These are phyloP conservation scores for Paecilomyces sp. DNA, from an alignment of 2,329 filamentous ascomycete species.

Conservation along the genomic window DNA sequence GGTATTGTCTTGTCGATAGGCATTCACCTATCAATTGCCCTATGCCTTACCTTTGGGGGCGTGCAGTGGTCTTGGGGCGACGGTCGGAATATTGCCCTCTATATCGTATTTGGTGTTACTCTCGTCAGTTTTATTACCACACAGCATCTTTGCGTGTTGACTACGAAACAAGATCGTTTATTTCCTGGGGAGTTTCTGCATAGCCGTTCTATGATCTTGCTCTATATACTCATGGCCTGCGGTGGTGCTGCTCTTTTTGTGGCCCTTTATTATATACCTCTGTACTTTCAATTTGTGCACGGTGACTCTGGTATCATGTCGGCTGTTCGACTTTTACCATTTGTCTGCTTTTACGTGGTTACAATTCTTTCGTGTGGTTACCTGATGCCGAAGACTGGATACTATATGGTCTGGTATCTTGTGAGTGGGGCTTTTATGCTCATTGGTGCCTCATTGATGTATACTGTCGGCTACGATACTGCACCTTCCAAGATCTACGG, in stretches of 20 bases:
- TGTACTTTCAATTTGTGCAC: conserved; percentile 47
- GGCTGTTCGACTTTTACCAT: conserved; percentile 20
- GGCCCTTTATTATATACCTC: conserved; percentile 45
- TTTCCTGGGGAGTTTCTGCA: conserved; percentile 45
- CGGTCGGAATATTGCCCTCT: conserved; percentile 39
- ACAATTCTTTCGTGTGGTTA: conserved; percentile 11
- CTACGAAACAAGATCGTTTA: conserved; percentile 35
- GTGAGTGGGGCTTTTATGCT: conserved; percentile 13
- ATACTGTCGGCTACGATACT: conserved; percentile 11
- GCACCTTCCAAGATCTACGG: conserved; percentile 16
- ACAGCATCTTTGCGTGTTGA: conserved; percentile 37
- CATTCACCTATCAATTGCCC: conserved; percentile 31
- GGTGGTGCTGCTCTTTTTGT: conserved; percentile 29
- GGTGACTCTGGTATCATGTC: conserved; percentile 27
- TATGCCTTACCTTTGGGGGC: conserved; percentile 48
- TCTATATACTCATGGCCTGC: conserved; percentile 36
- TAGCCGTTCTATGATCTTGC: conserved; percentile 29
- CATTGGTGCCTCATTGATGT: conserved; percentile 14
- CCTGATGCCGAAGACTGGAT: conserved; percentile 12
- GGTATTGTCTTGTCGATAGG: conserved; percentile 38
- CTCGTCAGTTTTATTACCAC: conserved; percentile 40
- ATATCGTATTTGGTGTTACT: conserved; percentile 40
- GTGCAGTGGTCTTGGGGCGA: conserved; percentile 41
- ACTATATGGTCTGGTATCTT: conserved; percentile 17
- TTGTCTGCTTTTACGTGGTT: conserved; percentile 12